These are phyloP conservation scores for Dianthus caryophyllus DNA, from an alignment of 148 eudicot species.

Conservation along the genomic window DNA sequence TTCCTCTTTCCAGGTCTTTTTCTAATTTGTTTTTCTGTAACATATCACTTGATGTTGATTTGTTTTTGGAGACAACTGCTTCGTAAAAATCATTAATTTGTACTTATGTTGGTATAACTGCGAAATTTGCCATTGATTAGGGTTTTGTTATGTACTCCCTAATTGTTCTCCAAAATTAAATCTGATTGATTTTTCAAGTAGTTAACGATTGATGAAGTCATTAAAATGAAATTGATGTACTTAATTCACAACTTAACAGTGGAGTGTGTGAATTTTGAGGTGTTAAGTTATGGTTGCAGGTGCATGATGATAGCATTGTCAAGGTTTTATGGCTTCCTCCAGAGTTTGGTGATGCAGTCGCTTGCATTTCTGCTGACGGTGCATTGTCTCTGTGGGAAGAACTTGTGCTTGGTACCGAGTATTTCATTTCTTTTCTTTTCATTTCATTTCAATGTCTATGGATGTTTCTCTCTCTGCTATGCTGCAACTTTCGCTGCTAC, in stretches of 20 bases:
- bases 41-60: too few species aligned
- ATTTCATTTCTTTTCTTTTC: background rate
- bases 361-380: conserved; percentile 69
- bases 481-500: background rate
- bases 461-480: background rate
- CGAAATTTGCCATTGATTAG: too few species aligned
- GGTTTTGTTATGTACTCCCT: background rate
- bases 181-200: background rate
- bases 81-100: too few species aligned
- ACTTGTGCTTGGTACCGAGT: conserved; percentile 69
- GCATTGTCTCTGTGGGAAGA: conserved; percentile 89
- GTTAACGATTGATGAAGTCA: background rate
- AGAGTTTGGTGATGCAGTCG: conserved; percentile 85
- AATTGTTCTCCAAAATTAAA: background rate
- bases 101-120: too few species aligned
- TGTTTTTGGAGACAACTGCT: too few species aligned
- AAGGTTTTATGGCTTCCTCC: conserved; percentile 91
- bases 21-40: too few species aligned
- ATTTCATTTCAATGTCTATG: background rate
- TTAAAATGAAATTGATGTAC: too few species aligned
- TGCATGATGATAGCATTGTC: conserved; percentile 45
- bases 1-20: conserved; percentile 44
- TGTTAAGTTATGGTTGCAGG: conserved; percentile 34
- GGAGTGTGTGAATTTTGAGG: background rate
- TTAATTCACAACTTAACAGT: too few species aligned